These are phyloP conservation scores for Notholithocarpus densiflorus DNA, from an alignment of 306 rosid genomes.

Conservation along the genomic window DNA sequence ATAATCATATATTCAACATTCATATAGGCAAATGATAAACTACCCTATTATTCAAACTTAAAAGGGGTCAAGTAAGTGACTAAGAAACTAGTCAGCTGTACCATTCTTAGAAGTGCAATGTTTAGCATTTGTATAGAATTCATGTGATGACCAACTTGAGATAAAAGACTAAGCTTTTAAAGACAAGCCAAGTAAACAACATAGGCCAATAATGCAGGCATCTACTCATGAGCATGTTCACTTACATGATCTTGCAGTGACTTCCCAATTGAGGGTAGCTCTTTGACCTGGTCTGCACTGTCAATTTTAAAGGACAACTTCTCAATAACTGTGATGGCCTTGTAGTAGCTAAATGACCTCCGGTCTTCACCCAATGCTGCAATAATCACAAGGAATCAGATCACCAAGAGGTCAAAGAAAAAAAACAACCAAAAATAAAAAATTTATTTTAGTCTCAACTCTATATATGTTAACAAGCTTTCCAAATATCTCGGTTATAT, in stretches of 20 bases:
- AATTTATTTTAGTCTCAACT: conserved; percentile 39
- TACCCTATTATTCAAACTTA: no score
- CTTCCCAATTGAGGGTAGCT: conserved; percentile 78
- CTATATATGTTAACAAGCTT: conserved; percentile 84
- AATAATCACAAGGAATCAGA: conserved; percentile 26
- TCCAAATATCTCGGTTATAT: conserved; percentile 75
- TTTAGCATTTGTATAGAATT: background rate
- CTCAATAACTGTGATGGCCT: conserved; percentile 82
- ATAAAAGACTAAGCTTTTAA: background rate
- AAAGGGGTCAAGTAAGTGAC: no score
- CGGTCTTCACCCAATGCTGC: conserved; percentile 91
- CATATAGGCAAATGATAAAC: no score
- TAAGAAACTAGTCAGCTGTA: background rate
- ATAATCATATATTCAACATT: background rate
- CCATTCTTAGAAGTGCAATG: background rate
- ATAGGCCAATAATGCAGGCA: background rate
- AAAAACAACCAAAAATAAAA: background rate
- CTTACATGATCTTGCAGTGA: conserved; percentile 91
- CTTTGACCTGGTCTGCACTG: conserved; percentile 65
- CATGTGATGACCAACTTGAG: background rate
- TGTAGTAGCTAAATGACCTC: conserved; percentile 92
- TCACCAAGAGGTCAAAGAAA: conserved; percentile 11
- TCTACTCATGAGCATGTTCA: background rate
- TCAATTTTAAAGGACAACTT: conserved; percentile 76
- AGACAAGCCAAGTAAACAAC: background rate